phyloP scores from a whole-genome alignment of 345 rosid species.

The Brassica cretica region DNA sequence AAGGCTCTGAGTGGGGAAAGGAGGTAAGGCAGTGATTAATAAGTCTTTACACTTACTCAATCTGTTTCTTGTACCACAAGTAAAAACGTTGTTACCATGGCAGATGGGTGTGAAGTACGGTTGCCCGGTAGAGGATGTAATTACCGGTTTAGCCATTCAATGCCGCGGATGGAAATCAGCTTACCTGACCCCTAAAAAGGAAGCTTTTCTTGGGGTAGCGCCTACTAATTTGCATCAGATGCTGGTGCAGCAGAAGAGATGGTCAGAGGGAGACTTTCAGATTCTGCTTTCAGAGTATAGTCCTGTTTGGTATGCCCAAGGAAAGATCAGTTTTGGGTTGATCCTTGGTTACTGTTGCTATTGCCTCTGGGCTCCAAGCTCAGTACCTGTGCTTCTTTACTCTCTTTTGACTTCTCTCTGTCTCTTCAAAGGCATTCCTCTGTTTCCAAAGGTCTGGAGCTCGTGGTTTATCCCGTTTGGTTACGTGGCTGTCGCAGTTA shows the following conservation, averaged over 20 bases:
- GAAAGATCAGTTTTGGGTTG: slow-evolving; percentile 56
- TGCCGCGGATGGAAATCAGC: slow-evolving; percentile 78
- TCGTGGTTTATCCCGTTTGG: slow-evolving; percentile 66
- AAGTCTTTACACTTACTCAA: not conserved
- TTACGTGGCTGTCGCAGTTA: slow-evolving; percentile 44
- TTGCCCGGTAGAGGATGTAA: slow-evolving; percentile 75
- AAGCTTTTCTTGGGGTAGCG: slow-evolving; percentile 63
- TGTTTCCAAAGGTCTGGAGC: slow-evolving; percentile 69
- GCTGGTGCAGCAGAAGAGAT: slow-evolving; percentile 73
- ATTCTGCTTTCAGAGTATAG: slow-evolving; percentile 58
- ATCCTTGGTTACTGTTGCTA: slow-evolving; percentile 49
- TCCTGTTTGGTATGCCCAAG: slow-evolving; percentile 57
- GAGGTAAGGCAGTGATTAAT: slow-evolving; percentile 45
- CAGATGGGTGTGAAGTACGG: slow-evolving; percentile 81
- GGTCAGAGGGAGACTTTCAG: slow-evolving; percentile 80
- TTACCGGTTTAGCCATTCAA: slow-evolving; percentile 72
- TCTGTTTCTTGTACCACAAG: not conserved
- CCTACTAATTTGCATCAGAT: slow-evolving; percentile 59
- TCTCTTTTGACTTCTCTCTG: slow-evolving; percentile 58
- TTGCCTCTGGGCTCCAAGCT: slow-evolving; percentile 60
- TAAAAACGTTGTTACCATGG: slow-evolving; percentile 27
- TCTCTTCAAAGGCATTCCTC: slow-evolving; percentile 58
- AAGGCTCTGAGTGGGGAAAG: slow-evolving; percentile 68
- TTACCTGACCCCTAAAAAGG: slow-evolving; percentile 53
- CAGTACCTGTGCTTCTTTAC: slow-evolving; percentile 53